phyloP scores from a whole-genome alignment of 2,329 filamentous ascomycete genomes.

The Ascochyta viciae-villosae region DNA sequence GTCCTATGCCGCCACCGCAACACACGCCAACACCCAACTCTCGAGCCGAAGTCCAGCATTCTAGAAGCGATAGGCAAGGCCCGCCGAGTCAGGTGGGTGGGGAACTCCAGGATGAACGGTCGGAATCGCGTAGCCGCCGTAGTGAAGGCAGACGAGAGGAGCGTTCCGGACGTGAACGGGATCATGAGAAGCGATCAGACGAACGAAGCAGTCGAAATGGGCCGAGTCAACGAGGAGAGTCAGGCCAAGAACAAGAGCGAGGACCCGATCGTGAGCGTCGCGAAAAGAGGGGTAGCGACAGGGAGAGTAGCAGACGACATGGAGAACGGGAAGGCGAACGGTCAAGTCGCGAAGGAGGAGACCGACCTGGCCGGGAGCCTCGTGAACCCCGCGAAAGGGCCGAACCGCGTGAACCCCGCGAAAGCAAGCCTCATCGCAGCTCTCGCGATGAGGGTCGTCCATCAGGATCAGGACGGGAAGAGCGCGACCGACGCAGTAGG shows the following conservation, averaged over 20 bases:
- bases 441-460: constrained; percentile 32
- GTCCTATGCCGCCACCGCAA: constrained; percentile 34
- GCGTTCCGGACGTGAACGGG: constrained; percentile 35
- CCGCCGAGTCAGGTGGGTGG: constrained; percentile 26
- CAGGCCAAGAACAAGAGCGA: constrained; percentile 33
- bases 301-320: constrained; percentile 31
- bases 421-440: constrained; percentile 32
- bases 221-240: constrained; percentile 22
- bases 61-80: constrained; percentile 30
- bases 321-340: constrained; percentile 30
- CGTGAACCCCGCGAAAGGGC: constrained; percentile 18
- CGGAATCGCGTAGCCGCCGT: constrained; percentile 38
- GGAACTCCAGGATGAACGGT: constrained; percentile 33
- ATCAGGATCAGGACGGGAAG: constrained; percentile 35
- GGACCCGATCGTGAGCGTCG: constrained; percentile 37
- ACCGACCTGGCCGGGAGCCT: constrained; percentile 23
- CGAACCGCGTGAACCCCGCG: constrained; percentile 13
- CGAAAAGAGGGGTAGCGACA: constrained; percentile 36
- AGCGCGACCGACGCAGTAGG: constrained; percentile 33
- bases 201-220: constrained; percentile 36
- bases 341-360: constrained; percentile 19
- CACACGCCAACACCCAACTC: constrained; percentile 33
- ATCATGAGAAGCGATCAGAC: constrained; percentile 36
- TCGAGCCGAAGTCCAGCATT: constrained; percentile 32
- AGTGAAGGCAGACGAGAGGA: constrained; percentile 37